Percentiles rank a stretch among this genome's conserved stretches.
These are phyloP conservation scores for Xylaria sp. DNA, from an alignment of 2,329 filamentous ascomycete genomes.

Conservation along the genomic window DNA sequence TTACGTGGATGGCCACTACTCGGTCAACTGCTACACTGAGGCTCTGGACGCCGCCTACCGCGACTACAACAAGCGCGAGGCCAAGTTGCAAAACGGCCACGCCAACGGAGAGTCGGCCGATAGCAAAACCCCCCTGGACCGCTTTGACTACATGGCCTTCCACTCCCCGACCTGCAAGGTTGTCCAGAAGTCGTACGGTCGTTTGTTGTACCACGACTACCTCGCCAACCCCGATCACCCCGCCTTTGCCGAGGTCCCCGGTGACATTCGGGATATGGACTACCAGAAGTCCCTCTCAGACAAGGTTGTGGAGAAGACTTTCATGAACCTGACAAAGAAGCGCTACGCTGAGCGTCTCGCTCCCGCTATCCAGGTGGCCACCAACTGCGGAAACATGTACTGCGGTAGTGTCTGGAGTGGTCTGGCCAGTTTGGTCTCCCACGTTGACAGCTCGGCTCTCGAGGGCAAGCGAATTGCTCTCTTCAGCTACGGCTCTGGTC, in stretches of 20 bases:
- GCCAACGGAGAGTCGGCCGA: conserved; percentile 52
- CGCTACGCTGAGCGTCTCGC: conserved; percentile 78
- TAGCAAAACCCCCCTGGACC: conserved; percentile 71
- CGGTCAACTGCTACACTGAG: conserved; percentile 79
- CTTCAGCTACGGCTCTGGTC: conserved; percentile 81
- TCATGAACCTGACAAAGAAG: conserved; percentile 85
- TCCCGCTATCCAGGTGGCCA: conserved; percentile 76
- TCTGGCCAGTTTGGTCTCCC: conserved; percentile 70
- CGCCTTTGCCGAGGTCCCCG: conserved; percentile 74
- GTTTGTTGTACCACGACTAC: conserved; percentile 86
- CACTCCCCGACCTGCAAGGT: conserved; percentile 88
- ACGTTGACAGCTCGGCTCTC: conserved; percentile 66
- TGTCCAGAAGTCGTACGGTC: conserved; percentile 83
- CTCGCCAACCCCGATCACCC: conserved; percentile 70
- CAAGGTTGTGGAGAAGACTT: conserved; percentile 85
- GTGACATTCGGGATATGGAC: conserved; percentile 77
- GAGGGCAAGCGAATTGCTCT: conserved; percentile 75
- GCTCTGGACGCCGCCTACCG: conserved; percentile 82
- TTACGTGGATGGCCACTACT: conserved; percentile 84
- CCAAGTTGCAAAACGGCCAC: conserved; percentile 60
- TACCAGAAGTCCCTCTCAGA: conserved; percentile 81
- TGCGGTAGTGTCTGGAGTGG: conserved; percentile 77
- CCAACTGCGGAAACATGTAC: conserved; percentile 75
- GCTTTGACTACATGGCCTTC: conserved; percentile 84
- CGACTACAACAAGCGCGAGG: conserved; percentile 78